These are phyloP conservation scores for Fusarium compactum DNA, from an alignment of 2,329 filamentous ascomycete genomes.

Conservation along the genomic window DNA sequence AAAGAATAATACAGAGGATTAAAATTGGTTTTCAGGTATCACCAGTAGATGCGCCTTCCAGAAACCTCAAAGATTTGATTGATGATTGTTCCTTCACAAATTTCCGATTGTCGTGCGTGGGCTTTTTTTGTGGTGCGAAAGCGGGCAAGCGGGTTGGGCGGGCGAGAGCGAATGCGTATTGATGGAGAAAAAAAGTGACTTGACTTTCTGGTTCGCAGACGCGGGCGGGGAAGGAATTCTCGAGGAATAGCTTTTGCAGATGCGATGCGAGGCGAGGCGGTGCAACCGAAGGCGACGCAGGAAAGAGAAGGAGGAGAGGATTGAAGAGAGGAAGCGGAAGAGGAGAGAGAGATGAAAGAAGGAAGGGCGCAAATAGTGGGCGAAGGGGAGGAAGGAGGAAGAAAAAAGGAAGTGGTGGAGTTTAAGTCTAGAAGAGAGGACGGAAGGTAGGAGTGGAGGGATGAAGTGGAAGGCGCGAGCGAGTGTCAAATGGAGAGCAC, in stretches of 20 bases:
- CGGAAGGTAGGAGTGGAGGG: slow-evolving; percentile 46
- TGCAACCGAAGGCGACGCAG: slow-evolving; percentile 48
- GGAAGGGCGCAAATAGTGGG: slow-evolving; percentile 48
- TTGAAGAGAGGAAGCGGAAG: slow-evolving; percentile 35
- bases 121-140: slow-evolving; percentile 35
- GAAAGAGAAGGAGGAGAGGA: slow-evolving; percentile 45
- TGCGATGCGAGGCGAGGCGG: slow-evolving; percentile 23
- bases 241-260: slow-evolving; percentile 4
- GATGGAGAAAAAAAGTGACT: slow-evolving; percentile 23
- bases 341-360: slow-evolving; percentile 47
- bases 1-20: slow-evolving; percentile 49
- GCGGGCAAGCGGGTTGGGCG: slow-evolving; percentile 20
- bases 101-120: slow-evolving; percentile 36
- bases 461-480: slow-evolving; percentile 16
- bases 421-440: slow-evolving; percentile 51
- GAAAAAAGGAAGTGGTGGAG: slow-evolving; percentile 51
- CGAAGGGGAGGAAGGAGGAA: slow-evolving; percentile 47
- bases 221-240: slow-evolving; percentile 30
- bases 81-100: slow-evolving; percentile 39
- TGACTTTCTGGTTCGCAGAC: slow-evolving; percentile 35
- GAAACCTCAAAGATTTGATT: slow-evolving; percentile 35
- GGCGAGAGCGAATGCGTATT: slow-evolving; percentile 24
- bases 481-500: slow-evolving; percentile 36
- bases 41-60: slow-evolving; percentile 49
- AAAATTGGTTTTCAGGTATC: slow-evolving; percentile 45